Evolutionary conservation across 2,329 filamentous ascomycete genomes (phyloP).

Genomic region (Chrysoporthe puriensis): DNA sequence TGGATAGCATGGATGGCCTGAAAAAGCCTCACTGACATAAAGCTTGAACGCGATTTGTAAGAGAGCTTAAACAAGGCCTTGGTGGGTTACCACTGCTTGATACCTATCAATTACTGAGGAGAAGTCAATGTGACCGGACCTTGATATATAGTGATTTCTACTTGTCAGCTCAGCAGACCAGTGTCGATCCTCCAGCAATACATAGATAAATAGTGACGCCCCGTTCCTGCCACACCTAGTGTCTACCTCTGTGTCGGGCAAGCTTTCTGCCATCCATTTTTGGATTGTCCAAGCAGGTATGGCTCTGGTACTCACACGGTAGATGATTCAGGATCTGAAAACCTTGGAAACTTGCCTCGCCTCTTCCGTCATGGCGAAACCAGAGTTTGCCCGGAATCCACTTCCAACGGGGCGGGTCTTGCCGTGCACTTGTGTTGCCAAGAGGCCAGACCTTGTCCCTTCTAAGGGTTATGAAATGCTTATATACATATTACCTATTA

Average conservation of each 20-base stretch:
- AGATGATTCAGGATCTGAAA: neutral
- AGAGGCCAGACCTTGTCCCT: neutral
- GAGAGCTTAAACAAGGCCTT: neutral
- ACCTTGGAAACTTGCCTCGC: neutral
- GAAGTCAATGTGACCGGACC: neutral
- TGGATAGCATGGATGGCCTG: slow-evolving; percentile 1
- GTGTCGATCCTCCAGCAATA: neutral
- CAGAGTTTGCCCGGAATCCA: neutral
- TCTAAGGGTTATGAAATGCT: neutral
- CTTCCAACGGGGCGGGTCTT: neutral
- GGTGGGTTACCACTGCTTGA: neutral
- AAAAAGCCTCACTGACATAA: neutral
- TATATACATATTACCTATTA: too few species aligned
- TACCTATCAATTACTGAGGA: neutral
- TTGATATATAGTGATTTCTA: neutral
- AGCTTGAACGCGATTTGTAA: neutral
- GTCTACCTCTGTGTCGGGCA: neutral
- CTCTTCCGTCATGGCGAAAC: neutral
- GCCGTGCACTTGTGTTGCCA: neutral
- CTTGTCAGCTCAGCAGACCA: neutral
- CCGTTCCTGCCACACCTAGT: neutral
- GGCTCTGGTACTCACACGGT: neutral
- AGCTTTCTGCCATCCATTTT: neutral
- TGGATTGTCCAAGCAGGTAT: neutral
- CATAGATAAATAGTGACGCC: neutral